These are phyloP conservation scores for Suzukiozyma palmioleophila DNA, from an alignment of 1,139 yeast genomes.

Conservation along the genomic window DNA sequence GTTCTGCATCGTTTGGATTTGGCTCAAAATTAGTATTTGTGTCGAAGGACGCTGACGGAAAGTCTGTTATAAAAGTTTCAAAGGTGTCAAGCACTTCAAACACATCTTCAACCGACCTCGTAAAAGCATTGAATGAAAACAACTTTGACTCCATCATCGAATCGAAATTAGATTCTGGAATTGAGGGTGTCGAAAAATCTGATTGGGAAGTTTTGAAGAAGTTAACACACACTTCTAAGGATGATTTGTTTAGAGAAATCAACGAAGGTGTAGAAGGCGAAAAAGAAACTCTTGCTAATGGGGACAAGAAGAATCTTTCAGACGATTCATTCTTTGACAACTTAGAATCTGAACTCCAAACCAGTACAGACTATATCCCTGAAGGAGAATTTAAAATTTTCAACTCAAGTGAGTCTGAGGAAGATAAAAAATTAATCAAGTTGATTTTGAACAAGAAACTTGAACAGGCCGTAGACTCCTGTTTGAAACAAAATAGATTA, in stretches of 20 bases:
- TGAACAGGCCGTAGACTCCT: slow-evolving; percentile 62
- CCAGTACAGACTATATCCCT: slow-evolving; percentile 30
- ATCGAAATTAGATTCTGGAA: slow-evolving; percentile 39
- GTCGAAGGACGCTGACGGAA: slow-evolving; percentile 34
- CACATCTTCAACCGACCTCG: slow-evolving; percentile 45
- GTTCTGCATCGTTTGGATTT: slow-evolving; percentile 81
- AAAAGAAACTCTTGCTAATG: slow-evolving; percentile 28
- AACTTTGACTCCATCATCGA: slow-evolving; percentile 55
- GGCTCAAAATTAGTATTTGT: slow-evolving; percentile 83
- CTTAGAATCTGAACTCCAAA: slow-evolving; percentile 24
- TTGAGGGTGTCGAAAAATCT: slow-evolving; percentile 44
- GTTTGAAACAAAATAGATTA: slow-evolving; percentile 60
- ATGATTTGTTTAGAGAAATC: slow-evolving; percentile 22
- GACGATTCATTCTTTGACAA: slow-evolving; percentile 48
- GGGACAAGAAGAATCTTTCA: slow-evolving; percentile 28
- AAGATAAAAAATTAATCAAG: slow-evolving; percentile 45
- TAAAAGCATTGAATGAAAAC: slow-evolving; percentile 54
- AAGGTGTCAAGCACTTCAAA: slow-evolving; percentile 37
- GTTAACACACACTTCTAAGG: slow-evolving; percentile 49
- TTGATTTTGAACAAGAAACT: slow-evolving; percentile 61
- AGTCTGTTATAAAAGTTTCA: slow-evolving; percentile 45
- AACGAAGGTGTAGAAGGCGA: slow-evolving; percentile 17
- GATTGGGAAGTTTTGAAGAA: slow-evolving; percentile 78
- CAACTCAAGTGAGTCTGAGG: slow-evolving; percentile 15
- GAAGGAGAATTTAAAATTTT: slow-evolving; percentile 41